phyloP scores from a whole-genome alignment of 768 basidiomycete species.

The Podaxis sp. region DNA sequence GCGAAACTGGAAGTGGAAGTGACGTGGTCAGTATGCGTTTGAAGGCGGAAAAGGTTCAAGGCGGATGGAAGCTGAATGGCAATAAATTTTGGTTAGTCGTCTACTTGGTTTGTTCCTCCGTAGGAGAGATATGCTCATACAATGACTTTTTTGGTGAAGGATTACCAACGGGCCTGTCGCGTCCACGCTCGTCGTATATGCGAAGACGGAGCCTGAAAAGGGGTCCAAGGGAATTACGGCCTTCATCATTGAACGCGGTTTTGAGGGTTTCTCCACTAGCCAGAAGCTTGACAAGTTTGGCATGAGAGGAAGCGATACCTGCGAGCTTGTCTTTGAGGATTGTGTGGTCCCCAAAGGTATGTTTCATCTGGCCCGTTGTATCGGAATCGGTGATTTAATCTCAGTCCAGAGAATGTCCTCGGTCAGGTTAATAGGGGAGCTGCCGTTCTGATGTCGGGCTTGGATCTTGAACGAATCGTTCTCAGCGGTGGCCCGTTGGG shows the following conservation, averaged over 20 bases:
- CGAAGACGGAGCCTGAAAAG: constrained; percentile 77
- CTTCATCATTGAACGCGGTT: constrained; percentile 84
- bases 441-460: constrained; percentile 89
- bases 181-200: constrained; percentile 90
- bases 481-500: constrained; percentile 91
- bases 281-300: constrained; percentile 95
- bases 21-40: constrained; percentile 96
- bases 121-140: constrained; percentile 8
- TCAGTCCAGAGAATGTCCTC: constrained; percentile 73
- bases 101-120: constrained; percentile 1
- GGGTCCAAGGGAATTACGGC: constrained; percentile 90
- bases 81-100: constrained; percentile 85
- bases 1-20: constrained; percentile 87
- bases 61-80: constrained; percentile 81
- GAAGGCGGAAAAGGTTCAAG: constrained; percentile 73
- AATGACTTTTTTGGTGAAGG: constrained; percentile 42
- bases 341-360: constrained; percentile 86
- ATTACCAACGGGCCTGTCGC: constrained; percentile 94
- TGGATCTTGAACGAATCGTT: constrained; percentile 90
- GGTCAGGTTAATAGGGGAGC: constrained; percentile 80
- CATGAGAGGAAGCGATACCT: constrained; percentile 95
- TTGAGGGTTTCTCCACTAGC: constrained; percentile 83
- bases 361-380: constrained; percentile 13
- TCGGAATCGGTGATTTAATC: constrained; percentile 15
- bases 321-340: constrained; percentile 89